phyloP scores from a whole-genome alignment of 2,329 filamentous ascomycete genomes.

The Ophiostoma australiae region DNA sequence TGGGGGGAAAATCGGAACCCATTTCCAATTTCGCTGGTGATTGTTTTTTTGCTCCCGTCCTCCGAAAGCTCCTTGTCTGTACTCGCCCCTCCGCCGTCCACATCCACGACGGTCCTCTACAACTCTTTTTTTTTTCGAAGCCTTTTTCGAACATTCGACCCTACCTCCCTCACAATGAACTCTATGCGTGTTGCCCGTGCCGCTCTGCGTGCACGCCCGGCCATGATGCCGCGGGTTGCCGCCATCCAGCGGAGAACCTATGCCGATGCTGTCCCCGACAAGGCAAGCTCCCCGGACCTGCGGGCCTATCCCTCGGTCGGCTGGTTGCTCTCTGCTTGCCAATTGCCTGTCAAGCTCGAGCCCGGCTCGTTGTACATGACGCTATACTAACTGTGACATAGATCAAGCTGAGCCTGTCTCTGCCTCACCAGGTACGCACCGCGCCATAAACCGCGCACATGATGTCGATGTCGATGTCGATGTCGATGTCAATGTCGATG shows the following conservation, averaged over 20 bases:
- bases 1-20: constrained; percentile 24
- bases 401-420: constrained; percentile 96
- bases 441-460: constrained; percentile 22
- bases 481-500: background rate
- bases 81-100: constrained; percentile 17
- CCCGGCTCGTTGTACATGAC: background rate
- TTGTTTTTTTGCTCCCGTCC: constrained; percentile 24
- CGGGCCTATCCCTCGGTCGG: background rate
- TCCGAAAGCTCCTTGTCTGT: constrained; percentile 23
- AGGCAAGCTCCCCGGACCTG: constrained; percentile 46
- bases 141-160: background rate
- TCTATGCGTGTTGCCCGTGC: constrained; percentile 86
- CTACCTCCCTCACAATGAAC: constrained; percentile 64
- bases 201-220: constrained; percentile 77
- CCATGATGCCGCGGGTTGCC: constrained; percentile 58
- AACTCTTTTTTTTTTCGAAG: background rate
- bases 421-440: constrained; percentile 89
- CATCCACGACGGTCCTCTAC: constrained; percentile 16
- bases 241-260: constrained; percentile 79
- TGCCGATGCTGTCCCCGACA: constrained; percentile 80
- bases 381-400: constrained; percentile 32
- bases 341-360: background rate
- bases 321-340: background rate
- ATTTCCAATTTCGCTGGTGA: constrained; percentile 23
- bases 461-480: background rate